These are phyloP conservation scores for Craterostigma plantagineum DNA, from an alignment of 257 asterid genomes.

Conservation along the genomic window DNA sequence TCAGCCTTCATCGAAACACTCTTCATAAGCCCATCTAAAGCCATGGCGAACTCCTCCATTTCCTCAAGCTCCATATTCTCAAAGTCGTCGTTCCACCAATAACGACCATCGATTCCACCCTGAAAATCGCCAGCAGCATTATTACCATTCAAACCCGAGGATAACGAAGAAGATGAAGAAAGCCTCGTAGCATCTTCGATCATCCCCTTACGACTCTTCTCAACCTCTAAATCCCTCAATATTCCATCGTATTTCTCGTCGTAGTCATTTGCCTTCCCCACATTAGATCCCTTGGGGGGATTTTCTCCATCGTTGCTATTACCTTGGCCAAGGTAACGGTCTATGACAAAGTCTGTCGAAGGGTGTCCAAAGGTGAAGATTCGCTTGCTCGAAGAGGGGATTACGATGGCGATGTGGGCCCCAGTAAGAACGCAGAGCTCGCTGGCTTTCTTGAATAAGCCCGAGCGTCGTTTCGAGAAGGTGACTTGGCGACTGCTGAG, in stretches of 20 bases:
- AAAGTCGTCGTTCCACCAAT: conserved; percentile 2
- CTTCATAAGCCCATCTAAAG: conserved; percentile 3
- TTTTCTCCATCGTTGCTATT: not conserved
- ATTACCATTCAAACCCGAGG: too few species aligned
- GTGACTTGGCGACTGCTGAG: not conserved
- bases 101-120: not conserved
- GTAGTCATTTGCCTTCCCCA: not conserved
- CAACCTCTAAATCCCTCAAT: conserved; percentile 1
- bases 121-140: too few species aligned
- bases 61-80: conserved; percentile 2
- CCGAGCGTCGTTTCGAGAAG: not conserved
- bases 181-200: not conserved
- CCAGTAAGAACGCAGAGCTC: not conserved
- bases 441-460: conserved; percentile 1
- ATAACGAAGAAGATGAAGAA: too few species aligned
- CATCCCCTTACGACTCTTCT: not conserved
- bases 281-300: not conserved
- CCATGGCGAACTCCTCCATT: not conserved
- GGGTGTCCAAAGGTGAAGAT: not conserved
- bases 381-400: not conserved
- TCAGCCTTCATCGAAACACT: not conserved
- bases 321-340: not conserved
- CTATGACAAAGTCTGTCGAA: not conserved
- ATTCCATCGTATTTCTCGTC: not conserved
- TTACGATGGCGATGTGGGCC: not conserved